Percentiles rank a stretch among this genome's conserved stretches.
Evolutionary conservation across 805 yeast genomes (phyloP).

Genomic region (Cephaloascus albidus): DNA sequence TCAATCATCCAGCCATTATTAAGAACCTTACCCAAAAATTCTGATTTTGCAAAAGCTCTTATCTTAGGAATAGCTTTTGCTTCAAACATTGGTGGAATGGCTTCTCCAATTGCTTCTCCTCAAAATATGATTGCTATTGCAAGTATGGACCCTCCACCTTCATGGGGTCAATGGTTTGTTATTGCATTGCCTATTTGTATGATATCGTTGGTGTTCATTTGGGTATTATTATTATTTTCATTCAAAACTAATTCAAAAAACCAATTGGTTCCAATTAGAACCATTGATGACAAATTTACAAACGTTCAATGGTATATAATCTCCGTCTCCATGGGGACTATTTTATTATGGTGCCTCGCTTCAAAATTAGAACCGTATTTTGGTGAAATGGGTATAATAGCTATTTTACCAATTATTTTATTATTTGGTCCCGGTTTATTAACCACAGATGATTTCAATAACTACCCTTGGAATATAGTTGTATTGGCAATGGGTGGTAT

Average conservation of each 20-base stretch:
- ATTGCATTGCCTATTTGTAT: conserved; percentile 51
- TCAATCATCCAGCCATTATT: conserved; percentile 41
- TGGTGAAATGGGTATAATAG: conserved; percentile 97
- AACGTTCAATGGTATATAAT: conserved; percentile 69
- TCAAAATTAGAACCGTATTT: conserved; percentile 60
- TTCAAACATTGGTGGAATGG: conserved; percentile 46
- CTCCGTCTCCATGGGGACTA: conserved; percentile 59
- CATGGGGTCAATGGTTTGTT: conserved; percentile 51
- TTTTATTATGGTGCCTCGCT: conserved; percentile 83
- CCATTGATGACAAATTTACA: conserved; percentile 58
- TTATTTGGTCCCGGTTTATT: conserved; percentile 87
- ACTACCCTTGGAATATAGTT: conserved; percentile 94
- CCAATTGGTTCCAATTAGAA: conserved; percentile 46
- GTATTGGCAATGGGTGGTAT: conserved; percentile 97
- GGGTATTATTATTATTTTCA: conserved; percentile 62
- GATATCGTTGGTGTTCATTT: conserved; percentile 54
- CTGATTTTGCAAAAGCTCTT: conserved; percentile 28
- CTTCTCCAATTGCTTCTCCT: conserved; percentile 46
- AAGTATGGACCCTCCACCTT: conserved; percentile 40
- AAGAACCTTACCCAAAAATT: conserved; percentile 31
- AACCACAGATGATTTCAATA: conserved; percentile 86
- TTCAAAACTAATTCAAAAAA: conserved; percentile 46
- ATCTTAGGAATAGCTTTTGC: conserved; percentile 41
- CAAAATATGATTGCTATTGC: conserved; percentile 48
- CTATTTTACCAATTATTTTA: conserved; percentile 81